Evolutionary conservation across 495 filamentous ascomycete genomes (phyloP).

Genomic region (Thermochaetoides thermophila): DNA sequence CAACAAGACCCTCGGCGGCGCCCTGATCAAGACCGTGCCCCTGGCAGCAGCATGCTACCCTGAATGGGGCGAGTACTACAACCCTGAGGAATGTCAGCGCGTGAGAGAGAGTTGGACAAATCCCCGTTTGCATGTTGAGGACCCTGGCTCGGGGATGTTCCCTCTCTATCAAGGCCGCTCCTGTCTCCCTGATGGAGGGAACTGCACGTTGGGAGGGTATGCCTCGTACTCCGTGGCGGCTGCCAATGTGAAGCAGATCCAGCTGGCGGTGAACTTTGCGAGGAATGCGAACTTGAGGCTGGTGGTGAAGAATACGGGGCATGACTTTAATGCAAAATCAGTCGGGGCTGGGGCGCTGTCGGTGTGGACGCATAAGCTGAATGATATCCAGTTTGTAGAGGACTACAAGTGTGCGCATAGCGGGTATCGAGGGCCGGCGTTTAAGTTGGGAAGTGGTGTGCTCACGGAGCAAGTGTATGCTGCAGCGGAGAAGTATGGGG

Average conservation of each 20-base stretch:
- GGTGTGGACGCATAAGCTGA: slow-evolving; percentile 51
- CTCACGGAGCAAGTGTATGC: slow-evolving; percentile 31
- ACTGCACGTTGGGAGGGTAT: slow-evolving; percentile 46
- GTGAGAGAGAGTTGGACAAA: slow-evolving; percentile 21
- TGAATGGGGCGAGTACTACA: slow-evolving; percentile 32
- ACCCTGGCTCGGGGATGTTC: slow-evolving; percentile 35
- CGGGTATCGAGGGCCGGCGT: slow-evolving; percentile 28
- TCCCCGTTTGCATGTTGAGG: slow-evolving; percentile 17
- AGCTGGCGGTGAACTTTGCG: slow-evolving; percentile 48
- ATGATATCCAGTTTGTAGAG: slow-evolving; percentile 28
- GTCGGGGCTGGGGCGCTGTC: slow-evolving; percentile 36
- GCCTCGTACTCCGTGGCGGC: slow-evolving; percentile 44
- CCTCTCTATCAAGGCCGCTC: slow-evolving; percentile 31
- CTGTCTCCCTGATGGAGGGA: slow-evolving; percentile 30
- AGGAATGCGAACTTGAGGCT: slow-evolving; percentile 42
- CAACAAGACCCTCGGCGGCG: slow-evolving; percentile 32
- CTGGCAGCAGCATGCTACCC: slow-evolving; percentile 39
- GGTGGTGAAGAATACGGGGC: slow-evolving; percentile 54
- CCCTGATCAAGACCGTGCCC: slow-evolving; percentile 41
- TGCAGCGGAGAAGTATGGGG: slow-evolving; percentile 22
- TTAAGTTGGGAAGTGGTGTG: slow-evolving; percentile 35
- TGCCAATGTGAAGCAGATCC: slow-evolving; percentile 40
- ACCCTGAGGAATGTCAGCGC: slow-evolving; percentile 26
- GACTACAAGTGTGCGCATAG: slow-evolving; percentile 24
- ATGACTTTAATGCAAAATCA: slow-evolving; percentile 39